Percentiles rank a stretch among this genome's conserved stretches.
Evolutionary conservation across 2,329 filamentous ascomycete species (phyloP).

Genomic region (Aureobasidium sp.): DNA sequence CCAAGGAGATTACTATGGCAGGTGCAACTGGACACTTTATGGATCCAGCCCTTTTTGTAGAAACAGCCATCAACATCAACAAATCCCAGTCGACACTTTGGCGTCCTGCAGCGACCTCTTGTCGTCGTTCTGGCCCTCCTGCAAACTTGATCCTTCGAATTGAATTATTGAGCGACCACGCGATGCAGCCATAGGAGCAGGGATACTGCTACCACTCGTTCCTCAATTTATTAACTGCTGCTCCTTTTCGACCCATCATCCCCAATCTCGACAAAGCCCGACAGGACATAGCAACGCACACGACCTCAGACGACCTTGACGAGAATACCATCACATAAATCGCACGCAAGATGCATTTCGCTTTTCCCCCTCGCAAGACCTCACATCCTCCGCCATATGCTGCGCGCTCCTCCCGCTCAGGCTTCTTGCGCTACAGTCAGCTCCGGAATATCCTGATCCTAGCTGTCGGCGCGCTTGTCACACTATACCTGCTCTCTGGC

Average conservation of each 20-base stretch:
- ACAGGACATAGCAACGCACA: neutral
- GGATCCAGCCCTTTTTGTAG: constrained; percentile 1
- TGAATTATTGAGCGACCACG: neutral
- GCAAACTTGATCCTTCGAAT: neutral
- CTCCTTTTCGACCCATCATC: neutral
- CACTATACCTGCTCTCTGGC: constrained; percentile 55
- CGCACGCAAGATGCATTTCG: constrained; percentile 66
- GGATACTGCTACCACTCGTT: neutral
- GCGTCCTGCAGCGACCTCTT: neutral
- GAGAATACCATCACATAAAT: neutral
- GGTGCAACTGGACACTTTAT: constrained; percentile 8
- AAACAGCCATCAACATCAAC: neutral
- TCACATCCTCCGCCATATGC: constrained; percentile 69
- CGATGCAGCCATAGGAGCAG: constrained; percentile 10
- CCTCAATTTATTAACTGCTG: neutral
- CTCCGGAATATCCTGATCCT: constrained; percentile 47
- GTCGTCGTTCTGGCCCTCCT: neutral
- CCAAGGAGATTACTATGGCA: neutral
- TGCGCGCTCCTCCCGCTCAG: constrained; percentile 47
- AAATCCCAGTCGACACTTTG: neutral
- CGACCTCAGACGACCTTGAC: constrained; percentile 6
- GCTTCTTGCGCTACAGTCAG: constrained; percentile 34
- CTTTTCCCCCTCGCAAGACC: constrained; percentile 75
- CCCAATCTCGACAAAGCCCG: neutral
- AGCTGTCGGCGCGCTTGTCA: constrained; percentile 47